phyloP scores from a whole-genome alignment of 768 basidiomycete species.

The Suillus fuscotomentosus region DNA sequence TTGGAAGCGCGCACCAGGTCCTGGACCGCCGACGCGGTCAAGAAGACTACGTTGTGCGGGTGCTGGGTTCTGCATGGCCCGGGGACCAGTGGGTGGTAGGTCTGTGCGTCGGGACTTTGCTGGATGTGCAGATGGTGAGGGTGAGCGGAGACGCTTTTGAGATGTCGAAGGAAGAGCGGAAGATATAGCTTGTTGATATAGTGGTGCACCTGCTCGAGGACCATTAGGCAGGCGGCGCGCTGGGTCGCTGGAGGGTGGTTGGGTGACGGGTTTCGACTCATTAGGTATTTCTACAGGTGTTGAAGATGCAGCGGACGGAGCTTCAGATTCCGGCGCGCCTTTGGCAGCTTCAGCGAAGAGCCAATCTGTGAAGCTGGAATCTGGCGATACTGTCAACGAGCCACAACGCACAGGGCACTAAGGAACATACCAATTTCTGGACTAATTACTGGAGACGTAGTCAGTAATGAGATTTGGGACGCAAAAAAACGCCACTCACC shows the following conservation, averaged over 20 bases:
- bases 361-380: conserved; percentile 86
- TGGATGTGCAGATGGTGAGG: conserved; percentile 60
- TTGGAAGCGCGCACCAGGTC: conserved; percentile 30
- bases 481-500: conserved; percentile 37
- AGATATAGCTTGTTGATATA: conserved; percentile 75
- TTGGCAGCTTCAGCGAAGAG: conserved; percentile 79
- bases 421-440: conserved; percentile 65
- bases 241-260: conserved; percentile 30
- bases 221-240: conserved; percentile 40
- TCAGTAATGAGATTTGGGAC: conserved; percentile 14
- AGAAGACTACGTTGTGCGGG: conserved; percentile 64
- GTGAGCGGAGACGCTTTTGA: conserved; percentile 67
- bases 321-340: conserved; percentile 55
- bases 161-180: conserved; percentile 56
- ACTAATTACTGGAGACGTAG: conserved; percentile 58
- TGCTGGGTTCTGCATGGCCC: conserved; percentile 62
- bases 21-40: conserved; percentile 73
- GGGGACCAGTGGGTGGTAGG: conserved; percentile 81
- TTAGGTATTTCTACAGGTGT: conserved; percentile 24
- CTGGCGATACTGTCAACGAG: conserved; percentile 34
- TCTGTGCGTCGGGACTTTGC: conserved; percentile 75
- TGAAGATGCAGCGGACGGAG: conserved; percentile 31
- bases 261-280: conserved; percentile 29
- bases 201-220: conserved; percentile 48
- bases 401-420: conserved; percentile 4